Percentiles rank a stretch among this genome's conserved stretches.
These are phyloP conservation scores for Auriscalpium vulgare DNA, from an alignment of 768 basidiomycete species.

Conservation along the genomic window DNA sequence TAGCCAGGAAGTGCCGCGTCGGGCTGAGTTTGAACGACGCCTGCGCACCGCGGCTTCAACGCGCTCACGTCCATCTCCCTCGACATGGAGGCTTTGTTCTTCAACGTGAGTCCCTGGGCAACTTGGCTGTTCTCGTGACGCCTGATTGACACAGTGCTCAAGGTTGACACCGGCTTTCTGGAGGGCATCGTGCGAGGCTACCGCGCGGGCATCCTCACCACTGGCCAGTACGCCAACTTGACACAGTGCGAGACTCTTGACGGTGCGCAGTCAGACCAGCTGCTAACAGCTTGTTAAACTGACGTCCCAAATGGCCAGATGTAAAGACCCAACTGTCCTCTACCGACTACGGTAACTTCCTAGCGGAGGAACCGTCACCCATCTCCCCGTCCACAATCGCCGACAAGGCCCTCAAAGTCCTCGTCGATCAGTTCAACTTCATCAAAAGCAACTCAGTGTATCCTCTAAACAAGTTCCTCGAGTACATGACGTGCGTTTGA, in stretches of 20 bases:
- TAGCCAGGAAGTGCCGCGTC: not conserved
- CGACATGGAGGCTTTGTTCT: constrained; percentile 80
- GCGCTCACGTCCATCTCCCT: not conserved
- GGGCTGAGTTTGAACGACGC: constrained; percentile 12
- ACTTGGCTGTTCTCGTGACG: constrained; percentile 1
- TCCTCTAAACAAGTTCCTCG: constrained; percentile 86
- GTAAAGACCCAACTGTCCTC: constrained; percentile 91
- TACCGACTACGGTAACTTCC: constrained; percentile 97
- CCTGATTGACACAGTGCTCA: constrained; percentile 22
- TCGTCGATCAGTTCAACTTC: constrained; percentile 97
- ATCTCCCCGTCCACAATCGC: constrained; percentile 91
- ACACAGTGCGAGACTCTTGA: constrained; percentile 97
- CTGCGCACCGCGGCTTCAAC: not conserved
- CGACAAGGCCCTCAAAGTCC: constrained; percentile 91
- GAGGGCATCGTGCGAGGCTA: constrained; percentile 86
- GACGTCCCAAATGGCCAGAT: constrained; percentile 41
- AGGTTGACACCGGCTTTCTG: constrained; percentile 71
- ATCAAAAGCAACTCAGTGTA: constrained; percentile 85
- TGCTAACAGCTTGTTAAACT: not conserved
- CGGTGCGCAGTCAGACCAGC: constrained; percentile 41
- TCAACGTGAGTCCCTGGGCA: constrained; percentile 53
- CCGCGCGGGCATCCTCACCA: constrained; percentile 86
- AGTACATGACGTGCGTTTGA: constrained; percentile 87
- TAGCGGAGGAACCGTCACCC: constrained; percentile 91
- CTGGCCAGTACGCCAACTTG: constrained; percentile 85